These are phyloP conservation scores for Trypanosoma congolense DNA, from an alignment of 208 protist species.

Conservation along the genomic window DNA sequence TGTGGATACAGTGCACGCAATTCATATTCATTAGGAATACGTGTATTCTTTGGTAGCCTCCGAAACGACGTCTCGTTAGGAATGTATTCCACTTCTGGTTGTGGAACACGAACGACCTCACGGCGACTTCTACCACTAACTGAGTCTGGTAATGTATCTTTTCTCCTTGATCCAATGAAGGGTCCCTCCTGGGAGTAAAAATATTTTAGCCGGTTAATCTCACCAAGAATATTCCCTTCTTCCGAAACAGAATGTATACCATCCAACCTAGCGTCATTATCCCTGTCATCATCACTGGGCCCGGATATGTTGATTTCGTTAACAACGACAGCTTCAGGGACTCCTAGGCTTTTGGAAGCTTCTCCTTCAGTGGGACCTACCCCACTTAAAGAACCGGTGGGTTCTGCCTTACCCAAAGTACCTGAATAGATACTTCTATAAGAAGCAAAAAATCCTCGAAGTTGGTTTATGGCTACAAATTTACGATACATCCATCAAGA, in stretches of 20 bases:
- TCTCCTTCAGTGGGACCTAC: background rate
- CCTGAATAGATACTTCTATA: too few species aligned
- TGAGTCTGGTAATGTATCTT: slow-evolving; percentile 34
- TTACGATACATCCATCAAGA: too few species aligned
- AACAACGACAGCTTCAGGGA: slow-evolving; percentile 44
- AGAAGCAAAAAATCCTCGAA: too few species aligned
- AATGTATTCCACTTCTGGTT: slow-evolving; percentile 55
- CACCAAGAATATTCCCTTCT: slow-evolving; percentile 38
- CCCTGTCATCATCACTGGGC: slow-evolving; percentile 5
- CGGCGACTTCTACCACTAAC: slow-evolving; percentile 53
- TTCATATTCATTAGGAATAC: slow-evolving; percentile 78
- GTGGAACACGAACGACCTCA: slow-evolving; percentile 61
- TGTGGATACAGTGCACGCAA: slow-evolving; percentile 75
- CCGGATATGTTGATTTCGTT: slow-evolving; percentile 27
- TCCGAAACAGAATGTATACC: slow-evolving; percentile 42
- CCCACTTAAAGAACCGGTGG: background rate
- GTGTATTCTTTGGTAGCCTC: slow-evolving; percentile 61
- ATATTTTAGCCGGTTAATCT: slow-evolving; percentile 69
- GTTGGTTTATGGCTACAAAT: too few species aligned
- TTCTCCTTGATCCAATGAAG: slow-evolving; percentile 65
- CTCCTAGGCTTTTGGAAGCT: background rate
- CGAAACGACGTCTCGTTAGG: slow-evolving; percentile 82
- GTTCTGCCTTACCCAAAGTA: too few species aligned
- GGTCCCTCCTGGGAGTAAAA: slow-evolving; percentile 78
- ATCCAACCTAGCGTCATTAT: slow-evolving; percentile 24